Percentiles rank a stretch among this genome's conserved stretches.
These are phyloP conservation scores for Otatea glauca DNA, from an alignment of 176 grass and related monocot genomes.

Conservation along the genomic window DNA sequence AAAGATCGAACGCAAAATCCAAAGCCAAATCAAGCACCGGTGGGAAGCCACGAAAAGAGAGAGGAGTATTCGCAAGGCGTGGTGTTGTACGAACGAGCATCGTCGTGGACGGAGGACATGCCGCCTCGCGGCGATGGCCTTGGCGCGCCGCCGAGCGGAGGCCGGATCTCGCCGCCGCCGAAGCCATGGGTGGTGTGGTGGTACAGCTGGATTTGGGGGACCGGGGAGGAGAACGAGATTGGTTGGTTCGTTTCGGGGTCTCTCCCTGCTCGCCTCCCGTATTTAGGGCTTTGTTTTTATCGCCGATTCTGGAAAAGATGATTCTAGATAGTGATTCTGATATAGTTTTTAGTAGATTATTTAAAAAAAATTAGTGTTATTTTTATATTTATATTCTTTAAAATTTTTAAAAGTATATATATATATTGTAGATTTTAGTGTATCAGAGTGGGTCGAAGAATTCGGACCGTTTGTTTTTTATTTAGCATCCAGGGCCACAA, in stretches of 20 bases:
- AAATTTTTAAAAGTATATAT: too few species aligned
- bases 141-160: conserved; percentile 62
- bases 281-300: too few species aligned
- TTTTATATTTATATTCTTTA: too few species aligned
- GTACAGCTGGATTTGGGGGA: conserved; percentile 27
- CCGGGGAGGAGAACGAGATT: conserved; percentile 1
- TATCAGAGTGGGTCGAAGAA: too few species aligned
- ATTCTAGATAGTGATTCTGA: too few species aligned
- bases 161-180: conserved; percentile 69
- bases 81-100: conserved; percentile 61
- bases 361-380: too few species aligned
- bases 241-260: neutral
- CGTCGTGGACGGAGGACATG: conserved; percentile 68
- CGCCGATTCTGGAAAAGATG: too few species aligned
- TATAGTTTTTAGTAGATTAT: too few species aligned
- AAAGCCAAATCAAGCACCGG: conserved; percentile 19
- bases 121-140: conserved; percentile 43
- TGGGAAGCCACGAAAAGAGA: neutral
- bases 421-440: too few species aligned
- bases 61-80: neutral
- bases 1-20: neutral
- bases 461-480: too few species aligned
- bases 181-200: conserved; percentile 58
- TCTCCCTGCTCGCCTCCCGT: too few species aligned
- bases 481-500: too few species aligned